These are phyloP conservation scores for Cymbidium sinense DNA, from an alignment of 106 monocot genomes.

Conservation along the genomic window DNA sequence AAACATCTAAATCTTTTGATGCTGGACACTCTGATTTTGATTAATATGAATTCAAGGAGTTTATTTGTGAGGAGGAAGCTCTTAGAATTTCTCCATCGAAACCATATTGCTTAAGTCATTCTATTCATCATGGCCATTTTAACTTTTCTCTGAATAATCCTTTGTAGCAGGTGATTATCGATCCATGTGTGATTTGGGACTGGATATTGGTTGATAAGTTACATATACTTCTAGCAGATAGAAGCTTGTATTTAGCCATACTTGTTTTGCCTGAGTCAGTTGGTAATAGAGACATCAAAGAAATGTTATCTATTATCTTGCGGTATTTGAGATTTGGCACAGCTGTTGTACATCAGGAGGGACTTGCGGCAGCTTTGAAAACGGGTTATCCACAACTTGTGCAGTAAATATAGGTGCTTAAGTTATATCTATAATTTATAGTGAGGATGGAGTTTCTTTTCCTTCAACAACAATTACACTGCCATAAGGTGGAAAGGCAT, in stretches of 20 bases:
- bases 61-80: too few species aligned
- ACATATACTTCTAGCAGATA: too few species aligned
- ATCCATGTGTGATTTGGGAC: slow-evolving; percentile 78
- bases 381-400: too few species aligned
- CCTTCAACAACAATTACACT: slow-evolving; percentile 75
- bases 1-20: slow-evolving; percentile 19
- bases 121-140: too few species aligned
- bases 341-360: slow-evolving; percentile 94
- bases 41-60: slow-evolving; percentile 37
- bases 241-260: slow-evolving; percentile 54
- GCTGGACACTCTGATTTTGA: slow-evolving; percentile 16
- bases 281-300: slow-evolving; percentile 89
- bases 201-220: slow-evolving; percentile 92
- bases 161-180: slow-evolving; percentile 59
- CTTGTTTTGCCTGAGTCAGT: slow-evolving; percentile 87
- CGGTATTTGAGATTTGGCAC: slow-evolving; percentile 70
- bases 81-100: too few species aligned
- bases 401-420: too few species aligned
- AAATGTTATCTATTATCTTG: slow-evolving; percentile 79
- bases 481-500: slow-evolving; percentile 96
- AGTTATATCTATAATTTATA: slow-evolving; percentile 75
- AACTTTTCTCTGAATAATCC: slow-evolving; percentile 84
- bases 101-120: too few species aligned
- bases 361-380: too few species aligned
- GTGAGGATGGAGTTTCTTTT: slow-evolving; percentile 97